Base-by-base conservation (phyloP, 2,329 filamentous ascomycete genomes). In the Botrytis galanthina region DNA sequence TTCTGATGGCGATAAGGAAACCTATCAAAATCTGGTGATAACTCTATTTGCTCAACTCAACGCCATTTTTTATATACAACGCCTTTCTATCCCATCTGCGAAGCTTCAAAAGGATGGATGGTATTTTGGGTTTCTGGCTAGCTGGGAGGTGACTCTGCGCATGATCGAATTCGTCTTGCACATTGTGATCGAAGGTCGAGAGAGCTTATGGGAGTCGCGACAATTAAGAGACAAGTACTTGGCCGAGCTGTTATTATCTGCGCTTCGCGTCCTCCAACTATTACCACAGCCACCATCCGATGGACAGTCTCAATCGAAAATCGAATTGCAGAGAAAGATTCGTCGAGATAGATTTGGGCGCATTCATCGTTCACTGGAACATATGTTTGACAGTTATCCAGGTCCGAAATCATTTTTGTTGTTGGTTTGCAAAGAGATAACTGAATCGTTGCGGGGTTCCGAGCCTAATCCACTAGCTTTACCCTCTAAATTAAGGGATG, bases 81-180 rank as follows among this genome's bases (percentile, higher is more conserved):
- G 83, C n/a, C 76, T 84, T 26, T 82, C 83, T 2, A 71, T 84
- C n/a, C 82, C 83, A 1, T 78, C 81, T 37, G 81, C 82, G 62
- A 80, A 79, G 46, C 71, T 80, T 62, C 81, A 70, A 42, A 37
- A 82, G 59, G 70, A 80, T 3, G 82, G 81, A 59, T 80, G 80
- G 75, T 82, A 83, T 75, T 76, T 84, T 22, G 82, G 83, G 8
- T 81, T 82, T 71, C 77, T 84, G 18, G 81, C 80, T 0, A 83
- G 82, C 74, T 84, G 83, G 83, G 83, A 84, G 73, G 80, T 83
- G 60, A 81, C 81, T 18, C 71, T 83, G 67, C 80, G 83, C 32
- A 78, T 79, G 18, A 77, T 84, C 10, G 83, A 84, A 74, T 82
- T 83, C 74, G 79, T 82, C 9, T 78, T 84, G 29, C 82, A 83